A percentile compares a stretch with the other conserved stretches of the same genome.
phyloP scores from a whole-genome alignment of 2,329 filamentous ascomycete species.

The Ceratocystis alfenasii region DNA sequence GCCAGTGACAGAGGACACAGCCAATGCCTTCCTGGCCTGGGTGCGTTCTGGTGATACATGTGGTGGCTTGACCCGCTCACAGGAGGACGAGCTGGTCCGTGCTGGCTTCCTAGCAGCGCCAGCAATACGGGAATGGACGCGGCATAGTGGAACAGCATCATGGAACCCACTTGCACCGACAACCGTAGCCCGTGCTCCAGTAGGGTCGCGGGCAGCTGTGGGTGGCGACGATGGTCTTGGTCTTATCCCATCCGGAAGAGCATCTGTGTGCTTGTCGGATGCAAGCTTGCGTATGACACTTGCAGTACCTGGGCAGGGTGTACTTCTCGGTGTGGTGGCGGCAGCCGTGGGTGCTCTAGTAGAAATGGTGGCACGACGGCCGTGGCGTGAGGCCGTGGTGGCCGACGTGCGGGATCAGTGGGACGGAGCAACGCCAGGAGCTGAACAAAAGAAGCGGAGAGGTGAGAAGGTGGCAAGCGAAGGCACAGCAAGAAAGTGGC shows the following conservation, averaged over 20 bases:
- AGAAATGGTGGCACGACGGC: conserved; percentile 43
- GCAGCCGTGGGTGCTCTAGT: conserved; percentile 31
- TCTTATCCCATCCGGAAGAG: conserved; percentile 28
- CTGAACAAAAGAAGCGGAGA: conserved; percentile 39
- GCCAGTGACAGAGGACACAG: conserved; percentile 28
- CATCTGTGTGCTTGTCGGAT: not conserved
- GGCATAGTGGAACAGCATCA: conserved; percentile 36
- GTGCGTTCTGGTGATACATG: conserved; percentile 24
- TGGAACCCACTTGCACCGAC: conserved; percentile 44
- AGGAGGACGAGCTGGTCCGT: conserved; percentile 48
- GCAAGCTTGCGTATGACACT: conserved; percentile 37
- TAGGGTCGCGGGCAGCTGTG: conserved; percentile 34
- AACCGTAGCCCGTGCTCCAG: conserved; percentile 17
- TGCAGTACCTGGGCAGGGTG: conserved; percentile 54
- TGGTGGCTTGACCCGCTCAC: conserved; percentile 32
- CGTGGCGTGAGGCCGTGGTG: conserved; percentile 52
- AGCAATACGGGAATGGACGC: not conserved
- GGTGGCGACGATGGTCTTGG: conserved; percentile 37
- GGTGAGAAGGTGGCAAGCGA: conserved; percentile 37
- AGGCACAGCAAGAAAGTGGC: conserved; percentile 51
- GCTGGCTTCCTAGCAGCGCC: conserved; percentile 54
- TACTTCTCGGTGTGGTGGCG: conserved; percentile 53
- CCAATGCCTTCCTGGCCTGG: conserved; percentile 38
- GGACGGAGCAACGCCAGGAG: conserved; percentile 31
- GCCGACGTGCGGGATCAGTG: conserved; percentile 53